Evolutionary conservation across 129 eudicot genomes (phyloP), one percentile per base, ranked within the genome.

Genomic region (Artemisia argyi): DNA sequence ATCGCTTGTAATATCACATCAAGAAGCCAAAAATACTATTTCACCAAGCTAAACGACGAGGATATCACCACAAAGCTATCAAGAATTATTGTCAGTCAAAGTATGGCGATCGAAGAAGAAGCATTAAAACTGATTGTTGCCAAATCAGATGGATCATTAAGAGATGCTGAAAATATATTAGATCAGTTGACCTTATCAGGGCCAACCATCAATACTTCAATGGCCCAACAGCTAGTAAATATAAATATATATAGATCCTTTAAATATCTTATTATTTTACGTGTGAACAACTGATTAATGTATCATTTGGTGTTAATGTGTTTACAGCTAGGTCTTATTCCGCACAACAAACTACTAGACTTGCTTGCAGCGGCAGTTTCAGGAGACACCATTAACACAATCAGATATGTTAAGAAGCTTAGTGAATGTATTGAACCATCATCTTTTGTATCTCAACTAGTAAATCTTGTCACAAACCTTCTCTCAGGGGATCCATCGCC

Each of bases 131-230:
- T 79, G 24, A 73, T 79, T 20, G 53, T 73, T 59, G 71, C 79
- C 19, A 79, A 73, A 49, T 57, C 83, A 13, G 58, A 66, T 19
- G 83, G 83, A 26, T 79, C 83, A 17, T 32, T 79, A 68, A 78
- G 82, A 78, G 78, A 72, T 20, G 83, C 83, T 2, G 83, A 79
- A 32, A 79, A 73, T 48, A 73, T 73, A 58, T 50, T 79, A 64
- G 83, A 73, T 35, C 83, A 79, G 79, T 73, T 73, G 75, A 66
- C 66, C 49, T 67, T 79, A 51, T 55, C 67, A 49, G 83, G 75
- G 52, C 59, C 83, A 52, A 68, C 60, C 48, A 79, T 79, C 79
- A 73, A 20, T 42, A 73, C 64, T 61, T 79, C 75, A 49, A 52
- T 60, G 59, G 69, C 73, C 70, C 79, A 79, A 79, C 83, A 73